Evolutionary conservation across 139 green algal species (phyloP).

Genomic region (Haematococcus lacustris): DNA sequence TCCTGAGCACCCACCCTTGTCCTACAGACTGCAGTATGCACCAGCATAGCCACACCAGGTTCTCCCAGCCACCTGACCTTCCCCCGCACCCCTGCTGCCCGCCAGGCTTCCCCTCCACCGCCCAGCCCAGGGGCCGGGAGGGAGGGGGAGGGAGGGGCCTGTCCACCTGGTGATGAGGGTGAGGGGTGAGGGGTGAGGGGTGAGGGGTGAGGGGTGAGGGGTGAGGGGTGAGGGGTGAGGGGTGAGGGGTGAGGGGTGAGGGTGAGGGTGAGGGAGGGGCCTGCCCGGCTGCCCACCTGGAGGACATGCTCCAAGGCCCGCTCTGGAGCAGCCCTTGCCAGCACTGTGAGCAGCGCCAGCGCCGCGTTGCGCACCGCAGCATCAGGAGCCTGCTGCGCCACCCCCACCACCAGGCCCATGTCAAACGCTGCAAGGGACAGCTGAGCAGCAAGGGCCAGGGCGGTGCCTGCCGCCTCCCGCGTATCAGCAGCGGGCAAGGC

Average conservation of each 20-base stretch:
- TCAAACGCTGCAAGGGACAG: conserved; percentile 15
- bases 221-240: too few species aligned
- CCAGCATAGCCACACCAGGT: not conserved
- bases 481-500: too few species aligned
- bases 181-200: too few species aligned
- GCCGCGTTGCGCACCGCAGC: conserved; percentile 53
- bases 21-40: not conserved
- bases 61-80: not conserved
- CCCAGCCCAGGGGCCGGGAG: too few species aligned
- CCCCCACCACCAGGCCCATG: conserved; percentile 45
- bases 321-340: conserved; percentile 38
- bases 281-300: conserved; percentile 45
- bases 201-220: too few species aligned
- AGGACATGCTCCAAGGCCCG: conserved; percentile 51
- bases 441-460: too few species aligned
- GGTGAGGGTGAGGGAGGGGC: too few species aligned
- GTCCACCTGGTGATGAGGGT: too few species aligned
- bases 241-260: too few species aligned
- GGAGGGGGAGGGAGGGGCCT: too few species aligned
- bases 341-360: conserved; percentile 49
- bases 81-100: not conserved
- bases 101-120: not conserved
- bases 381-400: conserved; percentile 45
- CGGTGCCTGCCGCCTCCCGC: too few species aligned
- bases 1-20: not conserved